A percentile compares a stretch with the other conserved stretches of the same genome.
These are phyloP conservation scores for Arthrinium puccinioides DNA, from an alignment of 2,329 filamentous ascomycete species.

Conservation along the genomic window DNA sequence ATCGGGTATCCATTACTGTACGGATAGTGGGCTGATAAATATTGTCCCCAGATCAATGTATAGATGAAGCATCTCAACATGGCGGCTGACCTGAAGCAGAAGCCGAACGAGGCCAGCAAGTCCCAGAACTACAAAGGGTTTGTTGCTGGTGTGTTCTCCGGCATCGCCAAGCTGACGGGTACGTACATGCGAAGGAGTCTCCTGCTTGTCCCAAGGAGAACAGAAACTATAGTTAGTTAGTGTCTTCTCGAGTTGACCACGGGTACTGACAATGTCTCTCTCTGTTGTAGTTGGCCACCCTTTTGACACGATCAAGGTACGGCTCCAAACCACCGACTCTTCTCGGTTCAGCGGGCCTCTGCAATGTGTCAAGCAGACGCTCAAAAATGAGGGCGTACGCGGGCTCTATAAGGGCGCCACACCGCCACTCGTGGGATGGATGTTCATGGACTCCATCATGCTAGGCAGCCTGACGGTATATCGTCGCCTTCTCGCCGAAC, in stretches of 20 bases:
- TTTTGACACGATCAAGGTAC: constrained; percentile 93
- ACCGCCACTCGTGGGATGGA: constrained; percentile 91
- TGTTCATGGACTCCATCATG: constrained; percentile 94
- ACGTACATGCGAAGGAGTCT: constrained; percentile 21
- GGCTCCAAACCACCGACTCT: constrained; percentile 76
- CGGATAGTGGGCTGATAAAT: no score
- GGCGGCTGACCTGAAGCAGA: constrained; percentile 27
- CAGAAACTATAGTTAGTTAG: no score
- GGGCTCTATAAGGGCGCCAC: constrained; percentile 93
- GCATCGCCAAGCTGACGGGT: constrained; percentile 85
- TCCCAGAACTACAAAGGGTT: constrained; percentile 83
- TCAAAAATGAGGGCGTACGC: constrained; percentile 75
- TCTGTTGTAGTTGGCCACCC: constrained; percentile 59
- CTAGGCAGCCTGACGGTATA: constrained; percentile 88
- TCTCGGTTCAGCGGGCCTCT: constrained; percentile 78
- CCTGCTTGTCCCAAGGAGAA: not conserved
- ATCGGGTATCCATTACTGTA: no score
- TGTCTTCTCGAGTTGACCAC: no score
- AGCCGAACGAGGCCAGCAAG: constrained; percentile 14
- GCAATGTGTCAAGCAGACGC: constrained; percentile 76
- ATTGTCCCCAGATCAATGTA: no score
- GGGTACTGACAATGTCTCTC: no score
- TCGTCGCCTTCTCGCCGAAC: constrained; percentile 72
- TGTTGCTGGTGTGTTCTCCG: constrained; percentile 91
- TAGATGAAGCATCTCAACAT: no score